These are phyloP conservation scores for Calonectria hongkongensis DNA, from an alignment of 2,329 filamentous ascomycete genomes.

Conservation along the genomic window DNA sequence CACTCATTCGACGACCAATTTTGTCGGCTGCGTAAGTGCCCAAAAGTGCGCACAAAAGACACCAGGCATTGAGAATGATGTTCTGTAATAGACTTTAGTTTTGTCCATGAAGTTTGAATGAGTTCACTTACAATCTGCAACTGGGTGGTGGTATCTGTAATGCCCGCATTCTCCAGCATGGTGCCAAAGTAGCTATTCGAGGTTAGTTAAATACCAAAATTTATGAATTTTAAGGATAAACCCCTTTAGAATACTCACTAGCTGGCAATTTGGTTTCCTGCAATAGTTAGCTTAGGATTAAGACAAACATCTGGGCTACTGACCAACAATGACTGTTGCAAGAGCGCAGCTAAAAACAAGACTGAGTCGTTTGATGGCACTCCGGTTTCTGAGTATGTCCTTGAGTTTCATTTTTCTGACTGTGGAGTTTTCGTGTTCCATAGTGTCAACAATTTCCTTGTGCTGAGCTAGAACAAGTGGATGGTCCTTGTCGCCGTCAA, in stretches of 20 bases:
- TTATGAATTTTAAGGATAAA: background rate
- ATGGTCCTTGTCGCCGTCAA: constrained; percentile 62
- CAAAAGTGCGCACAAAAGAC: constrained; percentile 62
- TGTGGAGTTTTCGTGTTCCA: constrained; percentile 16
- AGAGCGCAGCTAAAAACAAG: constrained; percentile 10
- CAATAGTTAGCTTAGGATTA: background rate
- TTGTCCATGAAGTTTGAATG: background rate
- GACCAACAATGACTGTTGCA: background rate
- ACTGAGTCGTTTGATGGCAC: background rate
- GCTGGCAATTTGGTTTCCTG: constrained; percentile 9
- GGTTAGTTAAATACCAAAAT: constrained; percentile 58
- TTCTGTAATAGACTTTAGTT: constrained; percentile 55
- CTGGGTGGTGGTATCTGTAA: constrained; percentile 64
- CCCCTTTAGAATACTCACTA: background rate
- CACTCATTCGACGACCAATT: constrained; percentile 18
- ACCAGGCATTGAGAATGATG: constrained; percentile 70
- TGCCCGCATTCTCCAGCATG: constrained; percentile 67
- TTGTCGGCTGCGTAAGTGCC: constrained; percentile 64
- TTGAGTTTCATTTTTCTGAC: background rate
- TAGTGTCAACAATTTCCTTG: constrained; percentile 64
- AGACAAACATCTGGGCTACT: background rate
- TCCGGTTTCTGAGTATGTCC: background rate
- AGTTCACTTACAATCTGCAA: constrained; percentile 60
- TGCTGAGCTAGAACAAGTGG: constrained; percentile 48
- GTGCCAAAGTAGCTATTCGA: constrained; percentile 62